Base-by-base conservation (phyloP, 2,329 filamentous ascomycete species). In the Botrytis byssoidea region DNA sequence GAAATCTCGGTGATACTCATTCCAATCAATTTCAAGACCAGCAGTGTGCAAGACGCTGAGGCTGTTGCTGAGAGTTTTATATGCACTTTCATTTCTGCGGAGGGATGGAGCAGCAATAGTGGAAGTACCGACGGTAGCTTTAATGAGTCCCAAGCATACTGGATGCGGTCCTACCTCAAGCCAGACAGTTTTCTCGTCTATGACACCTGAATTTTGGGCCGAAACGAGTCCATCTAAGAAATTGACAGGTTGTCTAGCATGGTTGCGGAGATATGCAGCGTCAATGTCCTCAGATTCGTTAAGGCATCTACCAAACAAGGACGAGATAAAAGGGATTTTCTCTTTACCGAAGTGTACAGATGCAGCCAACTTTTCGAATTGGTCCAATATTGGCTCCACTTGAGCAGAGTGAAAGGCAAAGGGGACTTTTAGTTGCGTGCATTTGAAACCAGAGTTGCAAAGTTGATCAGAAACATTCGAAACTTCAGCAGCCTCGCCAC, bases 121-220 rank as follows among this genome's bases (percentile, higher is more conserved):
- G 16, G 85, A 61, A 46, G 70, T 63, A 20, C 71, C 75, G 32
- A 92, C 86, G 86, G 83, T 90, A 25, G 88, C 86, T 83, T 91
- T 91, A 76, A 93, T 86, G 86, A 94, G 90, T 74, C 87, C 87
- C 63, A 87, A 86, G 81, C 89, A 92, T 22, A 93, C 88, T 0
- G 91, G 91, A 78, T 93, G 90, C 55, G 92, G 91, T n/a, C 92
- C 92, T 76, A 94, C 83, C 81, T 94, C 92, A 73, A 94, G 83
- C 88, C 89, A 93, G 44, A 90, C 86, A 3, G 90, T 92, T 82
- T 90, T 89, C 22, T 90, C 88, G 74, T 90, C 86, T 65, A 92
- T 88, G n/a, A 86, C 82, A 74, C 86, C 87, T n/a, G 86, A 83
- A 68, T 87, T 84, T 79, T 89, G 86, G 10, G 88, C 90, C 35